Base-by-base conservation (phyloP, 495 filamentous ascomycete species). In the Penicillium psychrofluorescens region DNA sequence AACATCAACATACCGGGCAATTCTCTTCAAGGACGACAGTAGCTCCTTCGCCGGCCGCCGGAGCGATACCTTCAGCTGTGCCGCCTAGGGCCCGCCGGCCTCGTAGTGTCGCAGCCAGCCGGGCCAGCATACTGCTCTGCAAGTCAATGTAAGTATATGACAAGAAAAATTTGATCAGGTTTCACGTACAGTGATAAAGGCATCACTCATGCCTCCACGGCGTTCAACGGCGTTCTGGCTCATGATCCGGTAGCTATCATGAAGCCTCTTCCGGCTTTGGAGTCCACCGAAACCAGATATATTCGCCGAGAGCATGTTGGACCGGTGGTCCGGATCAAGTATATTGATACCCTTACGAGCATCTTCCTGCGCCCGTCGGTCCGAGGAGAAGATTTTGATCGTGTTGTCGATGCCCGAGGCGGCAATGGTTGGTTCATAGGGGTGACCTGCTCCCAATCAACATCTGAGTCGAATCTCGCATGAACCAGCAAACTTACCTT, bases 361-460 rank as follows among this genome's bases (percentile, higher is more conserved):
- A 40, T 76, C 66, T 8, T 71, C 67, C 49, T 86, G 80, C 1
- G 77, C 77, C 4, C 67, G 64, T 40, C 59, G 66, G 54, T 88
- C 84, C 1, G 82, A 66, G 0, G 79, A 83, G 66, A 88, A 88
- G 16, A 88, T 80, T 48, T 88, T 88, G 65, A 88, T 79, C 1
- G 84, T 87, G 33, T 80, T 76, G 50, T 88, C 84, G 29, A 88
- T 88, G 12, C 84, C 84, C 0, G 80, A 83, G 8, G 77, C 80
- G 2, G 84, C 84, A 29, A 88, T 64, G 36, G 77, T 76, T 1
- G 84, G 83, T 51, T 88, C 84, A 54, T 84, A 84, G 1, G 84
- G 84, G 50, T 87, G 84, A 6, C 80, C 82, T 76, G 53, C 16
- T 47, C n/a, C 6, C 29, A 7, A 30, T 10, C 14, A 9, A 32